These are phyloP conservation scores for Rhododendron williamsianum DNA, from an alignment of 148 eudicot species.

Conservation along the genomic window DNA sequence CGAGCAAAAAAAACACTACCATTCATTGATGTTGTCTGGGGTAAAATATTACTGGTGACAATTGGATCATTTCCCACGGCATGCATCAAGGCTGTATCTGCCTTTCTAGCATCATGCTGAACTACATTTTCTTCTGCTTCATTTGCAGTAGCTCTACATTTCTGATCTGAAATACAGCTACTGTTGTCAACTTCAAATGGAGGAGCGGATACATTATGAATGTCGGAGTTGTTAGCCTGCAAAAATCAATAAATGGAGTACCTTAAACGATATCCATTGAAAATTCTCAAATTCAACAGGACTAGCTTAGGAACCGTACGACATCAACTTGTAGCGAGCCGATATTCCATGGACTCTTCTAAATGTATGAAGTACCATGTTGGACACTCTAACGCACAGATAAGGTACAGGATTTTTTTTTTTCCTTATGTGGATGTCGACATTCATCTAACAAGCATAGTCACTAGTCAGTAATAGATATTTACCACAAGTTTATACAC, in stretches of 20 bases:
- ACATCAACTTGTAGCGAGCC: not conserved
- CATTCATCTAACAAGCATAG: not conserved
- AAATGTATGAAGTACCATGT: not conserved
- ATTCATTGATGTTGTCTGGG: conserved; percentile 33
- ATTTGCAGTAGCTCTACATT: conserved; percentile 4
- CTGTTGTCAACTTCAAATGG: conserved; percentile 24
- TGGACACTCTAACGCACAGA: not conserved
- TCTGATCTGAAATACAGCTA: conserved; percentile 29
- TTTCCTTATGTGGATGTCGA: not conserved
- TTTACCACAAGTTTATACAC: not conserved
- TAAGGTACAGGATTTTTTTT: not conserved
- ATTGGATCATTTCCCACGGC: conserved; percentile 29
- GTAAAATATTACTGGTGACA: conserved; percentile 28
- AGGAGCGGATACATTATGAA: conserved; percentile 23
- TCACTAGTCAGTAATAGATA: not conserved
- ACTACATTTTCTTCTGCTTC: conserved; percentile 29
- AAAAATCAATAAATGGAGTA: conserved; percentile 2
- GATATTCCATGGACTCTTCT: not conserved
- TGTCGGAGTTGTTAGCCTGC: conserved; percentile 36
- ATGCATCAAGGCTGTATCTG: conserved; percentile 31
- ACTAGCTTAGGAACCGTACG: not conserved
- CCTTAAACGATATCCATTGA: not conserved
- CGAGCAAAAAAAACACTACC: conserved; percentile 36
- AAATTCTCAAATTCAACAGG: not conserved
- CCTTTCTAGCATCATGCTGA: conserved; percentile 34